These are phyloP conservation scores for Nicotiana attenuata DNA, from an alignment of 257 asterid species.

Conservation along the genomic window DNA sequence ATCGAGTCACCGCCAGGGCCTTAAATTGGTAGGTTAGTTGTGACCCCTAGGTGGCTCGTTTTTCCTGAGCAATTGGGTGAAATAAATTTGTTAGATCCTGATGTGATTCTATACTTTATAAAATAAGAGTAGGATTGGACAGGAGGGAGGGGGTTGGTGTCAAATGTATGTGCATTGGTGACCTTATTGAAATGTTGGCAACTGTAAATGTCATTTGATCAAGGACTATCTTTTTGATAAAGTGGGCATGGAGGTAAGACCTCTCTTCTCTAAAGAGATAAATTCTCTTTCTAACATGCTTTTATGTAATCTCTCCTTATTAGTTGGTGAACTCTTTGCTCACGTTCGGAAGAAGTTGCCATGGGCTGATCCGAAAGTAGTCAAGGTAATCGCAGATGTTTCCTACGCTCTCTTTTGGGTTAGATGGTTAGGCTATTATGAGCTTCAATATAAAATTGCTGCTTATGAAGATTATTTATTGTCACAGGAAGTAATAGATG, in stretches of 20 bases:
- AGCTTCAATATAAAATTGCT: not conserved
- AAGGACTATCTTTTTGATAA: not conserved
- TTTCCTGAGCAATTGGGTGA: not conserved
- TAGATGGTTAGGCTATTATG: not conserved
- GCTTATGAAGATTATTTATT: not conserved
- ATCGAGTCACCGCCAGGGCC: not conserved
- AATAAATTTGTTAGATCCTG: not conserved
- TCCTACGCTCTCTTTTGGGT: not conserved
- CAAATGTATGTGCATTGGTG: not conserved
- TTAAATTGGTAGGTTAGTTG: not conserved
- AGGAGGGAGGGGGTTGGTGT: not conserved
- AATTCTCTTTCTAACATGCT: not conserved
- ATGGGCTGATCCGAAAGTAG: constrained; percentile 91
- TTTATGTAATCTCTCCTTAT: not conserved
- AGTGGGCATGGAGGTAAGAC: not conserved
- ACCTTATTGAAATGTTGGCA: not conserved
- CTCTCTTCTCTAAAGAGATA: not conserved
- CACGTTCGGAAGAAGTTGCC: constrained; percentile 77
- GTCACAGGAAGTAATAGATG: constrained; percentile 70
- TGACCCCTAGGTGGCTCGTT: not conserved
- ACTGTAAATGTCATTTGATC: not conserved
- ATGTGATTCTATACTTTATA: not conserved
- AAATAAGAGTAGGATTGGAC: not conserved
- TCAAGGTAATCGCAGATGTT: constrained; percentile 48
- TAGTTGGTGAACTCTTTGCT: constrained; percentile 83